A percentile compares a stretch with the other conserved stretches of the same genome.
These are phyloP conservation scores for Ramalina peruviana DNA, from an alignment of 495 filamentous ascomycete genomes.

Conservation along the genomic window DNA sequence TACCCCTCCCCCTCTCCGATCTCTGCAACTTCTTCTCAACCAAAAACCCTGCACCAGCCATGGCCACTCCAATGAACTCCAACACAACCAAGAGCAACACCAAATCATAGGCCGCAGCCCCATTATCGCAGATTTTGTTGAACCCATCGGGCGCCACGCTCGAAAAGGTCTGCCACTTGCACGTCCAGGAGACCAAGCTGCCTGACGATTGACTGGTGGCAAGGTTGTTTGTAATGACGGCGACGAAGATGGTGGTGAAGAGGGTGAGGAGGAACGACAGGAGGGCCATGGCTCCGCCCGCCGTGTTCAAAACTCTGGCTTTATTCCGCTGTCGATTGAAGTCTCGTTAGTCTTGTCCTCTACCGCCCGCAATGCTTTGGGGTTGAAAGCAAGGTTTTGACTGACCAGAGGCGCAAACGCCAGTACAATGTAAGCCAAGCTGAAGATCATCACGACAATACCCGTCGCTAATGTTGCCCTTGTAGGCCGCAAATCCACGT, in stretches of 20 bases:
- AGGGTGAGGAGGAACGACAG: conserved; percentile 29
- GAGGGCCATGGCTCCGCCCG: conserved; percentile 22
- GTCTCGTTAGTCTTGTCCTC: conserved; percentile 10
- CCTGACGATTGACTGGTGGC: conserved; percentile 25
- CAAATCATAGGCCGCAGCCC: conserved; percentile 26
- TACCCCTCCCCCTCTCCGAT: conserved; percentile 15
- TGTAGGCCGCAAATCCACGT: conserved; percentile 34
- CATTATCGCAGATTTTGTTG: conserved; percentile 29
- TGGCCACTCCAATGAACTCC: conserved; percentile 29
- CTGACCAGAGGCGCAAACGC: conserved; percentile 33
- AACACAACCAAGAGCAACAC: conserved; percentile 30
- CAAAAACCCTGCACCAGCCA: conserved; percentile 27
- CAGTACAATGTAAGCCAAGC: conserved; percentile 26
- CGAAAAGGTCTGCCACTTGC: conserved; percentile 30
- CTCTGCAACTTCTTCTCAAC: conserved; percentile 26
- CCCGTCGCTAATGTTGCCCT: conserved; percentile 32
- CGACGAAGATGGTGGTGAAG: conserved; percentile 28
- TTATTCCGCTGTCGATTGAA: conserved; percentile 17
- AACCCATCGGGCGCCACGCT: conserved; percentile 25
- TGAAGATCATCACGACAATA: conserved; percentile 26
- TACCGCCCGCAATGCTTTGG: background rate
- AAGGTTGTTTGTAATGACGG: conserved; percentile 28
- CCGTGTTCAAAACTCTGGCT: conserved; percentile 27
- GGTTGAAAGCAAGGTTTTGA: background rate
- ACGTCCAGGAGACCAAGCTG: conserved; percentile 38